Evolutionary conservation across 305 asterid species (phyloP).

Genomic region (Withania somnifera): DNA sequence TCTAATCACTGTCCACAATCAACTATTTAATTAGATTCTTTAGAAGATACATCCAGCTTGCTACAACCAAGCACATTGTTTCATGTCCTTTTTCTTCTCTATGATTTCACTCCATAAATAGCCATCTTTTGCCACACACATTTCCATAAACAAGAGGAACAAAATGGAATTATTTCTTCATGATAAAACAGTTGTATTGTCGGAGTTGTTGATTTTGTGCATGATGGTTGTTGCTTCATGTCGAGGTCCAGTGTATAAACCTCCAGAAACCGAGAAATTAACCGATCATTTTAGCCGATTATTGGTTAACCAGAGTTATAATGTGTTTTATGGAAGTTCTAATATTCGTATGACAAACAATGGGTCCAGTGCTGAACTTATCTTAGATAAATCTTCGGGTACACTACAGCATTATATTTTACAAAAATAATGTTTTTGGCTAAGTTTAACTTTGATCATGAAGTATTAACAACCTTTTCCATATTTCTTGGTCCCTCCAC

Average conservation of each 20-base stretch:
- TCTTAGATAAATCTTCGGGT: conserved; percentile 64
- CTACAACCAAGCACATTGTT: conserved; percentile 44
- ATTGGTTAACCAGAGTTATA: conserved; percentile 30
- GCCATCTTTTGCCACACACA: conserved; percentile 3
- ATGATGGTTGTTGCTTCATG: conserved; percentile 22
- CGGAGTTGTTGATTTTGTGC: conserved; percentile 9
- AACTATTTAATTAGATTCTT: conserved; percentile 8
- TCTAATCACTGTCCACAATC: conserved; percentile 14
- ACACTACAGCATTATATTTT: neutral
- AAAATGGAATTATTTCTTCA: conserved; percentile 26
- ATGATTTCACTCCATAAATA: conserved; percentile 17
- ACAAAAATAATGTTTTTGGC: neutral
- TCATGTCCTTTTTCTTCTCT: neutral
- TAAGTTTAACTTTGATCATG: neutral
- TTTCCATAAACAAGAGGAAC: neutral
- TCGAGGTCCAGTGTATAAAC: conserved; percentile 48
- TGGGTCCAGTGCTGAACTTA: conserved; percentile 47
- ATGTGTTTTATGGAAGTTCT: conserved; percentile 45
- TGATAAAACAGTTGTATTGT: neutral
- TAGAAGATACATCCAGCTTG: conserved; percentile 43
- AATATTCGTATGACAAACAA: conserved; percentile 36
- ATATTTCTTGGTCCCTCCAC: neutral
- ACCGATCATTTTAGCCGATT: conserved; percentile 34
- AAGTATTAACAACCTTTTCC: neutral
- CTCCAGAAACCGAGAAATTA: conserved; percentile 55